Conservation (phyloP, 768 basidiomycete genomes). For the Auricularia cornea region DNA sequence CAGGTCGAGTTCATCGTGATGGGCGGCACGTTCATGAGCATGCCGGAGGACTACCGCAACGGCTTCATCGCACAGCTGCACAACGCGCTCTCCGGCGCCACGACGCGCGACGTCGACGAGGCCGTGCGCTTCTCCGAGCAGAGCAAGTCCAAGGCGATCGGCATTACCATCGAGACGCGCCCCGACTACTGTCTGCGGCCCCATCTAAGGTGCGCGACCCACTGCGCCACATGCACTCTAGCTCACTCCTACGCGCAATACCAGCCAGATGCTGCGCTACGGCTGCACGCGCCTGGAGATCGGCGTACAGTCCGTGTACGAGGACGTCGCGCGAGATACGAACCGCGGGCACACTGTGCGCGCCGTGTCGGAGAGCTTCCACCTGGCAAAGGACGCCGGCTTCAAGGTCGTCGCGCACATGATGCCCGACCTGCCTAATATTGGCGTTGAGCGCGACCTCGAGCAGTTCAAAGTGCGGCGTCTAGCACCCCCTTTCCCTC, state of each 20-base stretch:
- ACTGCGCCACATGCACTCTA: slow-evolving; percentile 1
- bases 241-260: slow-evolving; percentile 2
- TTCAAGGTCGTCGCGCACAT: slow-evolving; percentile 99
- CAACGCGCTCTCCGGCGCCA: slow-evolving; percentile 93
- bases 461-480: slow-evolving; percentile 77
- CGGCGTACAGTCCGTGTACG: slow-evolving; percentile 97
- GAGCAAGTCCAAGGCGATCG: slow-evolving; percentile 96
- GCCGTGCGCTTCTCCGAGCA: slow-evolving; percentile 94
- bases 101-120: slow-evolving; percentile 88
- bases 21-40: slow-evolving; percentile 99
- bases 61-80: slow-evolving; percentile 94
- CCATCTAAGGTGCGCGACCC: slow-evolving; percentile 63
- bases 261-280: slow-evolving; percentile 95
- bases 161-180: slow-evolving; percentile 97
- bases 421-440: slow-evolving; percentile 99
- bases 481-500: not conserved
- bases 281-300: slow-evolving; percentile 98
- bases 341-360: slow-evolving; percentile 98
- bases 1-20: slow-evolving; percentile 89
- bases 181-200: slow-evolving; percentile 97
- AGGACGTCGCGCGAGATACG: slow-evolving; percentile 97
- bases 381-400: slow-evolving; percentile 95
- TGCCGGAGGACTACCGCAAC: slow-evolving; percentile 92
- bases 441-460: slow-evolving; percentile 93
- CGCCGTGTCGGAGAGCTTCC: slow-evolving; percentile 93